Conservation (phyloP, 2,329 filamentous ascomycete species). For the Aspergillus vadensis region DNA sequence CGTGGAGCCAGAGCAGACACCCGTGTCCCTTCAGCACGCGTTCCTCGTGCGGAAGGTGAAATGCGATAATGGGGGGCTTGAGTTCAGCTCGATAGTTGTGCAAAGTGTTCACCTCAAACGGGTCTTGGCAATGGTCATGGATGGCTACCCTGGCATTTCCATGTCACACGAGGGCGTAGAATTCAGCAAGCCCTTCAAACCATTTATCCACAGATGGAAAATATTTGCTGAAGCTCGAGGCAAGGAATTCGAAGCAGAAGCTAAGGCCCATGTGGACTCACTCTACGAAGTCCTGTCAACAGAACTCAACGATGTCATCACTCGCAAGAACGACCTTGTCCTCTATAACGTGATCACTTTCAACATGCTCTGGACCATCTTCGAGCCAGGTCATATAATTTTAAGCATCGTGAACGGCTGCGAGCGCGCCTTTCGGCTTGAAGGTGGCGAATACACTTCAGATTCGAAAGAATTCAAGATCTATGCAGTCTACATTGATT, state of each 20-base stretch:
- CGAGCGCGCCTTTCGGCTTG: slow-evolving; percentile 17
- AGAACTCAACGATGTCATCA: slow-evolving; percentile 56
- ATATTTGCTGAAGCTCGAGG: slow-evolving; percentile 48
- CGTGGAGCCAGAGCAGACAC: too few species aligned
- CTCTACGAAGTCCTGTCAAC: slow-evolving; percentile 52
- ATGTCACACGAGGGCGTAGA: slow-evolving; percentile 60
- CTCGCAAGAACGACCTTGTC: slow-evolving; percentile 54
- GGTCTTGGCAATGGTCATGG: slow-evolving; percentile 57
- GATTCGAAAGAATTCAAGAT: too few species aligned
- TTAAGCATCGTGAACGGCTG: slow-evolving; percentile 11
- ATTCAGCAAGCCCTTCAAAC: slow-evolving; percentile 62
- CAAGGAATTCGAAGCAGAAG: slow-evolving; percentile 45
- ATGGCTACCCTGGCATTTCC: slow-evolving; percentile 62
- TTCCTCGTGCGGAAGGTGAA: slow-evolving; percentile 61
- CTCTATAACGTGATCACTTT: slow-evolving; percentile 40
- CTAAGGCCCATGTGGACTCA: slow-evolving; percentile 52
- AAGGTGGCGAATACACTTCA: too few species aligned
- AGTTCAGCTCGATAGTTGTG: slow-evolving; percentile 64
- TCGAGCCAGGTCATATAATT: slow-evolving; percentile 31
- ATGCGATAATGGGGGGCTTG: slow-evolving; percentile 60
- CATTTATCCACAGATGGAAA: slow-evolving; percentile 67
- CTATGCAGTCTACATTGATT: slow-evolving; percentile 22
- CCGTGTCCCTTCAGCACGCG: too few species aligned
- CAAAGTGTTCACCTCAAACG: slow-evolving; percentile 64
- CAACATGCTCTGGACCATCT: slow-evolving; percentile 47